These are phyloP conservation scores for Diutina siamensis DNA, from an alignment of 1,139 yeast species.

Conservation along the genomic window DNA sequence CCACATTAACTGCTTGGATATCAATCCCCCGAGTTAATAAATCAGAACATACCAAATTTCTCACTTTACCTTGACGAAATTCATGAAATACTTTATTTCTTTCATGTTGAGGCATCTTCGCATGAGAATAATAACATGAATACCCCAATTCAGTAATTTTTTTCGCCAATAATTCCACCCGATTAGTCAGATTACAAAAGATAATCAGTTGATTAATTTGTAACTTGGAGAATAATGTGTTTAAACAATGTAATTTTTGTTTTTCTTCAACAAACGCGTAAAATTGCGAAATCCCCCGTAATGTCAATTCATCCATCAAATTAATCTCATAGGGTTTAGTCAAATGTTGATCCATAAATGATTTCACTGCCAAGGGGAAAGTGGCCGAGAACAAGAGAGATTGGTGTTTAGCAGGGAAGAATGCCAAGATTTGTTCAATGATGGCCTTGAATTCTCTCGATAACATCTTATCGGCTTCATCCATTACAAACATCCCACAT, in stretches of 20 bases:
- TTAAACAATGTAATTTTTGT: slow-evolving; percentile 89
- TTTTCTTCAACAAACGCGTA: slow-evolving; percentile 96
- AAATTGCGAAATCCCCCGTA: slow-evolving; percentile 92
- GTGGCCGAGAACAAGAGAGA: slow-evolving; percentile 89
- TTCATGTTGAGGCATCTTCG: slow-evolving; percentile 94
- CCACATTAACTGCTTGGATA: slow-evolving; percentile 97
- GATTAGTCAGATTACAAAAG: slow-evolving; percentile 90
- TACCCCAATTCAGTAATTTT: slow-evolving; percentile 94
- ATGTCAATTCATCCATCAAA: slow-evolving; percentile 92
- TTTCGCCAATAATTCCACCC: slow-evolving; percentile 91
- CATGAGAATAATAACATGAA: slow-evolving; percentile 95
- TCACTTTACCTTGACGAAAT: slow-evolving; percentile 95
- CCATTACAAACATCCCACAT: slow-evolving; percentile 90
- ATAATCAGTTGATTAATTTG: slow-evolving; percentile 95
- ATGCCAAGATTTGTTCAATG: slow-evolving; percentile 76
- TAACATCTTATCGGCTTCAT: slow-evolving; percentile 96
- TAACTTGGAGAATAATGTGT: slow-evolving; percentile 85
- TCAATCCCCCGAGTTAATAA: slow-evolving; percentile 97
- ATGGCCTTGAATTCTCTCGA: slow-evolving; percentile 82
- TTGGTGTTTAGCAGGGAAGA: slow-evolving; percentile 74
- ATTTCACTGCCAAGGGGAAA: slow-evolving; percentile 87
- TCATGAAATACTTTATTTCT: slow-evolving; percentile 98
- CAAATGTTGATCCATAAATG: slow-evolving; percentile 86
- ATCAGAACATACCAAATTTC: slow-evolving; percentile 95
- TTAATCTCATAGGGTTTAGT: slow-evolving; percentile 91